These are phyloP conservation scores for Volvox carteri DNA, from an alignment of 163 green algal species.

Conservation along the genomic window DNA sequence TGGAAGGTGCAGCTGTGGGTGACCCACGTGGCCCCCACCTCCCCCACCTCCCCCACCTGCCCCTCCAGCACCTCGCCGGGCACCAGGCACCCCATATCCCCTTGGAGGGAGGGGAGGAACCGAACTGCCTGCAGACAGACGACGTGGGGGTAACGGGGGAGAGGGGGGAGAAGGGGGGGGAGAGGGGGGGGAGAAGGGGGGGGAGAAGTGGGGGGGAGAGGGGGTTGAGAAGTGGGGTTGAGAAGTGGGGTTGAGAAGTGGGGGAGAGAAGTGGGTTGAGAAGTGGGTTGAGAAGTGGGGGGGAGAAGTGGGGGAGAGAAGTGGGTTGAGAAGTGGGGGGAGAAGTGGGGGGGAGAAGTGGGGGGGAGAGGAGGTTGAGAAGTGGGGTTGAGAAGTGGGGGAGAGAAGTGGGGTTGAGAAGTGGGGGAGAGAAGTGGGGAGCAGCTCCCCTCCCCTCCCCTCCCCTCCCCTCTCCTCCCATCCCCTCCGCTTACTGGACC, in stretches of 20 bases:
- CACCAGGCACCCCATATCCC: slow-evolving; percentile 55
- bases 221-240: not conserved
- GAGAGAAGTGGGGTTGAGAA: no score
- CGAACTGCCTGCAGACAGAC: slow-evolving; percentile 49
- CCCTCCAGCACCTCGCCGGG: not conserved
- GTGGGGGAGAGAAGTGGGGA: not conserved
- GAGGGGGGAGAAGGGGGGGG: not conserved
- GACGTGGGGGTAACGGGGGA: no score
- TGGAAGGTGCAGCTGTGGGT: slow-evolving; percentile 35
- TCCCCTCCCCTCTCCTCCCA: no score
- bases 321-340: not conserved
- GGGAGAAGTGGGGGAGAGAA: not conserved
- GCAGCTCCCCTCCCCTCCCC: not conserved
- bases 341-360: not conserved
- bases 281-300: no score
- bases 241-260: not conserved
- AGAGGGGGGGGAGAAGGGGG: not conserved
- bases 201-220: not conserved
- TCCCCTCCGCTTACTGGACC: no score
- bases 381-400: no score
- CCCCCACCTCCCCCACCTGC: not conserved
- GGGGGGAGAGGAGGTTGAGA: not conserved
- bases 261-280: not conserved
- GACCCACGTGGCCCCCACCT: slow-evolving; percentile 7
- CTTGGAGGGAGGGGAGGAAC: slow-evolving; percentile 57